phyloP scores from a whole-genome alignment of 805 yeast genomes.

The Yarrowia hollandica region DNA sequence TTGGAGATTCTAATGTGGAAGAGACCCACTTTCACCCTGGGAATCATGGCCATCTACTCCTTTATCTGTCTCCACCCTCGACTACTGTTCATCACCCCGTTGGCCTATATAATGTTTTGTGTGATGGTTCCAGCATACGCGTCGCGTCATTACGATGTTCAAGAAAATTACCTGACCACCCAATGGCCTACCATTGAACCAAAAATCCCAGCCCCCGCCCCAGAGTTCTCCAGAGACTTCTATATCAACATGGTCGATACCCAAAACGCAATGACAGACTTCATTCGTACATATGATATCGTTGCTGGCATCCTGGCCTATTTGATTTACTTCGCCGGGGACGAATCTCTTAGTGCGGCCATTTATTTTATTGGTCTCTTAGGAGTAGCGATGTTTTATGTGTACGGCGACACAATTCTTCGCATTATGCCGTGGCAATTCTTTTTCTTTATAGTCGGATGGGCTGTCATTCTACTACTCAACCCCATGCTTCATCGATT shows the following conservation, averaged over 20 bases:
- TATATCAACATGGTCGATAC: constrained; percentile 75
- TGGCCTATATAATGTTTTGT: constrained; percentile 53
- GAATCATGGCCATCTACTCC: constrained; percentile 52
- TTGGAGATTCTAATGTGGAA: constrained; percentile 63
- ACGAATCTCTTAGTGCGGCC: constrained; percentile 41
- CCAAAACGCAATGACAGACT: constrained; percentile 74
- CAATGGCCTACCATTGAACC: constrained; percentile 51
- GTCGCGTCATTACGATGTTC: constrained; percentile 63
- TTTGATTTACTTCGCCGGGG: constrained; percentile 65
- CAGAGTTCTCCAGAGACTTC: constrained; percentile 77
- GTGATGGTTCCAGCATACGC: constrained; percentile 69
- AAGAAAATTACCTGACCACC: constrained; percentile 48
- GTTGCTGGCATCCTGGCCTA: constrained; percentile 51
- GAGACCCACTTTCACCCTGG: constrained; percentile 60
- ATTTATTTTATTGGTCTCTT: constrained; percentile 6
- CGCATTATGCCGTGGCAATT: constrained; percentile 44
- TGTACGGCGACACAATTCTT: constrained; percentile 39
- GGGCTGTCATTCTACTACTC: constrained; percentile 46
- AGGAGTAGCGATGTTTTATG: constrained; percentile 39
- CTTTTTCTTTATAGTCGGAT: constrained; percentile 46
- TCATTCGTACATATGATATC: constrained; percentile 62
- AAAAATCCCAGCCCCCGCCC: constrained; percentile 65
- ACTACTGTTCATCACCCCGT: constrained; percentile 48
- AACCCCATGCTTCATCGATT: constrained; percentile 31
- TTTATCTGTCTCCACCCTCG: constrained; percentile 58